Evolutionary conservation across 2,329 filamentous ascomycete species (phyloP), one percentile per base, ranked within the genome.

Genomic region (Fusarium setosum): DNA sequence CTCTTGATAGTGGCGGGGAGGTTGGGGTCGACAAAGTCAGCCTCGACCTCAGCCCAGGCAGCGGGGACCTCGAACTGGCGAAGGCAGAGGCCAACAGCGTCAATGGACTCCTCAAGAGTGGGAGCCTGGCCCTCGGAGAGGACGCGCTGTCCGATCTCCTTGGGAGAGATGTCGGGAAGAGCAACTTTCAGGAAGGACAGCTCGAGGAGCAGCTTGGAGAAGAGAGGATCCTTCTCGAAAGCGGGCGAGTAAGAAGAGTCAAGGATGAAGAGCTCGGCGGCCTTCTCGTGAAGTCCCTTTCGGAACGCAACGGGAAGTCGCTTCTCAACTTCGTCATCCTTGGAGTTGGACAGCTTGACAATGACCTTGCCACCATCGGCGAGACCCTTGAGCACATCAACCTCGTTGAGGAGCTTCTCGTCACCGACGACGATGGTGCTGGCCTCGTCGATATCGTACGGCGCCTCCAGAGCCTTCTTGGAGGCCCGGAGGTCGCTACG

Each of bases 311-410:
- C 83, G 3, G 93, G 88, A 6, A 99, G 82, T 71, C 92, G 90
- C 86, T 96, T 97, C 82, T 98, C 95, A 7, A 94, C 77, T 32
- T 97, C 94, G 41, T 96, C 95, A 50, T 93, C 88, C 81, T 97
- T 97, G 76, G 93, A 88, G 69, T 89, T 90, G 24, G 92, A 86
- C 21, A 96, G 85, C 73, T 90, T 92, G 38, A 97, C 74, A 55
- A 97, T 85, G 41, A 97, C 78, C 65, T 89, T 90, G 54, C 91
- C 92, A 52, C 88, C 88, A 37, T 86, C 72, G 79, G 92, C 93
- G 63, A 95, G 81, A 49, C 86, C 89, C 65, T 88, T 85, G 32
- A 94, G 75, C 20, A 96, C 82, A 67, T 95, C 89, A 56, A 97
- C 84, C 21, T 93, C 89, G 68, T 91, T 89, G 15, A 99, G 83